phyloP scores from a whole-genome alignment of 805 yeast species.

The Suhomyces sp. region DNA sequence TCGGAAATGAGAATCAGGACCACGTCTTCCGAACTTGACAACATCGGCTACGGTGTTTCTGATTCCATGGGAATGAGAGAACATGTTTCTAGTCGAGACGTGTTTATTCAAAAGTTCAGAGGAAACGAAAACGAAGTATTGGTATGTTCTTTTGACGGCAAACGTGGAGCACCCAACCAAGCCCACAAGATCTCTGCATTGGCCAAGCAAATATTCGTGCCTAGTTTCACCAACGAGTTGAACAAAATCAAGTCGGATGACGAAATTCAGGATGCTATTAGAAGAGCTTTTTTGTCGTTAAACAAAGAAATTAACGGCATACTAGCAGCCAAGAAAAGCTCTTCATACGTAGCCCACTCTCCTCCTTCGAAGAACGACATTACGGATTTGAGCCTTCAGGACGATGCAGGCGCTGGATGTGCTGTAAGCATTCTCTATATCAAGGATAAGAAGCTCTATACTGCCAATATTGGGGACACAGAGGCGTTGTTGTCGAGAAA shows the following conservation, averaged over 20 bases:
- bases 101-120: conserved; percentile 81
- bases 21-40: conserved; percentile 74
- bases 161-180: conserved; percentile 49
- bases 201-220: conserved; percentile 68
- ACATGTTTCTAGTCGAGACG: conserved; percentile 71
- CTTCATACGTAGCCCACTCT: conserved; percentile 35
- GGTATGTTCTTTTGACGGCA: conserved; percentile 84
- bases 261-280: conserved; percentile 67
- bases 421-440: conserved; percentile 80
- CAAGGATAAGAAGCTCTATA: conserved; percentile 62
- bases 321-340: conserved; percentile 43
- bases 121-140: conserved; percentile 81
- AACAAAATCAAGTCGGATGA: conserved; percentile 40
- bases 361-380: conserved; percentile 31
- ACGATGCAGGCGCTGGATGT: conserved; percentile 77
- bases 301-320: conserved; percentile 78
- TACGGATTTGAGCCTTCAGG: conserved; percentile 52
- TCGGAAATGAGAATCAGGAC: conserved; percentile 84
- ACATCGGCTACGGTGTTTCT: conserved; percentile 85
- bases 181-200: conserved; percentile 69
- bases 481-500: conserved; percentile 74
- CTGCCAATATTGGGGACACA: conserved; percentile 91
- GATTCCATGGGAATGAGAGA: conserved; percentile 74
- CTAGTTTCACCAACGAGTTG: conserved; percentile 66
- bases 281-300: conserved; percentile 74